These are phyloP conservation scores for Tricharina praecox DNA, from an alignment of 495 filamentous ascomycete species.

Conservation along the genomic window DNA sequence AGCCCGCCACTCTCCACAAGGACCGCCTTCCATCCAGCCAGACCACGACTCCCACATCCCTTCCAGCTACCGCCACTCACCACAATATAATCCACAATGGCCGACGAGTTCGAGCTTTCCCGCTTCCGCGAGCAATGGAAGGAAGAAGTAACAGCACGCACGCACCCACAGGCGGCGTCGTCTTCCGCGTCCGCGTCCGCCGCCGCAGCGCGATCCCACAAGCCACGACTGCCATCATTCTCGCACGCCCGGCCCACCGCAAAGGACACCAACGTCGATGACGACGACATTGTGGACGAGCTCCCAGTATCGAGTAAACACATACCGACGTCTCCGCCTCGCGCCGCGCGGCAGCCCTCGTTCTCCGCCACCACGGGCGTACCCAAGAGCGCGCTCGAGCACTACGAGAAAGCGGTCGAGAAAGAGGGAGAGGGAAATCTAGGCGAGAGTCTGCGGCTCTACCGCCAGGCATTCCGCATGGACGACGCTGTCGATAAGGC, in stretches of 20 bases:
- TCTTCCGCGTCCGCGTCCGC: neutral
- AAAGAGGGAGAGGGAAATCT: slow-evolving; percentile 67
- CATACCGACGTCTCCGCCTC: neutral
- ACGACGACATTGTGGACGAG: too few species aligned
- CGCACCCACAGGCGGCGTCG: slow-evolving; percentile 14
- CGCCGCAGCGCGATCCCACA: neutral
- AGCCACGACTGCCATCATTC: slow-evolving; percentile 7
- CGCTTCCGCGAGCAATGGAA: slow-evolving; percentile 68
- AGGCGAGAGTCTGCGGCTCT: slow-evolving; percentile 76
- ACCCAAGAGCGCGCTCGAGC: slow-evolving; percentile 55
- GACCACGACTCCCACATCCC: too few species aligned
- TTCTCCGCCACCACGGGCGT: neutral
- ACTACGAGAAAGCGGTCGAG: slow-evolving; percentile 85
- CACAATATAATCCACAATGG: slow-evolving; percentile 34
- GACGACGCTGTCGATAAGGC: slow-evolving; percentile 66
- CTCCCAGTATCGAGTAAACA: too few species aligned
- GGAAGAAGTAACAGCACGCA: slow-evolving; percentile 53
- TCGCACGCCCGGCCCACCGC: slow-evolving; percentile 5
- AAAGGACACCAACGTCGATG: neutral
- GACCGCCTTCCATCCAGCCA: too few species aligned
- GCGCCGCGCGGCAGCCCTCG: slow-evolving; percentile 1
- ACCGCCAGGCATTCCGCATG: slow-evolving; percentile 80
- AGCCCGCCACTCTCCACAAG: too few species aligned
- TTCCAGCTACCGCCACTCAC: too few species aligned
- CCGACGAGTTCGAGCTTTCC: slow-evolving; percentile 54